Evolutionary conservation across 2,329 filamentous ascomycete species (phyloP).

Genomic region (Aaosphaeria pasadenensis): DNA sequence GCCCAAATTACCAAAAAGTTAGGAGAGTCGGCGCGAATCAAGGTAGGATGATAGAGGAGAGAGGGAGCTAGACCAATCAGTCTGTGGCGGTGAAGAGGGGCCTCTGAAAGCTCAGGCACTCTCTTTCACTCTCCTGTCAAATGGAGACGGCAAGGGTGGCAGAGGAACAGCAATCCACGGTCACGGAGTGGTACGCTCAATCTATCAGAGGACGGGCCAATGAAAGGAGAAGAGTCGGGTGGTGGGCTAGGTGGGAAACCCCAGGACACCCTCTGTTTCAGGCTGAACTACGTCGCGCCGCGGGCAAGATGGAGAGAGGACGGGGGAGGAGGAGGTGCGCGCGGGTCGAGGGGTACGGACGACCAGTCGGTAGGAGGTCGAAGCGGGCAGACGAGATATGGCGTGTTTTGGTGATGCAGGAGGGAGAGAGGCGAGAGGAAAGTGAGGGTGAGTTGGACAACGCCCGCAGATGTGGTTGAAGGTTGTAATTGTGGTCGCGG

Average conservation of each 20-base stretch:
- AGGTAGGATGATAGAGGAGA: constrained; percentile 14
- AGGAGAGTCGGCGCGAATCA: constrained; percentile 22
- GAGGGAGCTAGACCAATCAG: constrained; percentile 22
- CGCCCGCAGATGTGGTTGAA: not conserved
- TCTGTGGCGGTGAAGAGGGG: constrained; percentile 15
- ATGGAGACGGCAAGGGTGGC: constrained; percentile 23
- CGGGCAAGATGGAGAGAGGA: constrained; percentile 3
- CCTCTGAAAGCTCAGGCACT: constrained; percentile 15
- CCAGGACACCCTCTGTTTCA: constrained; percentile 17
- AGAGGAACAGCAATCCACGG: constrained; percentile 17
- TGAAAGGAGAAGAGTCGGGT: constrained; percentile 13
- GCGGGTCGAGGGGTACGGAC: not conserved
- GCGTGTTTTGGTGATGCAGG: not conserved
- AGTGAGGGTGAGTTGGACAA: not conserved
- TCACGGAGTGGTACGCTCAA: constrained; percentile 20
- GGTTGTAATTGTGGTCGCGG: not conserved
- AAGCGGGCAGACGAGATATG: not conserved
- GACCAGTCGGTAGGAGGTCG: too few relatives aligned
- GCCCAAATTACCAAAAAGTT: constrained; percentile 18
- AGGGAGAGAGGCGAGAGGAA: constrained; percentile 1
- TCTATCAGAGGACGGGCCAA: constrained; percentile 17
- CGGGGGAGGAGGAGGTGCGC: not conserved
- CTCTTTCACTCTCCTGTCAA: constrained; percentile 3
- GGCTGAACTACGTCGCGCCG: constrained; percentile 14
- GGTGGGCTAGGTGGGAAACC: constrained; percentile 14